phyloP scores from a whole-genome alignment of 371 early-diverging fungal species.

The Dipsacomyces acuminosporus region DNA sequence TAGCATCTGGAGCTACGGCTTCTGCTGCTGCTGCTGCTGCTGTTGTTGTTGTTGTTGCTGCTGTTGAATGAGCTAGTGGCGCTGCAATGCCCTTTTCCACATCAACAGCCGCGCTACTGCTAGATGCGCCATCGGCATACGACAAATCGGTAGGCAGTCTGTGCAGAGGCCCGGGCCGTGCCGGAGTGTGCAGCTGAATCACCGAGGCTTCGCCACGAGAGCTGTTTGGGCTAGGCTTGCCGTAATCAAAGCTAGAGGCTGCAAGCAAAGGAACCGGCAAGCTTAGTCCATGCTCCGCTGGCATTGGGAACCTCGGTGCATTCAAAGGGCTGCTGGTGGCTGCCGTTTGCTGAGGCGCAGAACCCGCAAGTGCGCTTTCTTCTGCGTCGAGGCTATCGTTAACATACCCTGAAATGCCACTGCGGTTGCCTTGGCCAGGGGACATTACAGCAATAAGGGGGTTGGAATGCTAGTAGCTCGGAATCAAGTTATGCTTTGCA shows the following conservation, averaged over 20 bases:
- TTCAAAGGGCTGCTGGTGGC: conserved; percentile 8
- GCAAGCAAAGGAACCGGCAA: neutral
- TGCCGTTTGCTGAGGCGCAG: neutral
- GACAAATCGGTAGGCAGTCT: conserved; percentile 14
- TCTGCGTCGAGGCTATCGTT: conserved; percentile 23
- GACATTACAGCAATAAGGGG: neutral
- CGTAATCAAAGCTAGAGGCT: too few relatives aligned
- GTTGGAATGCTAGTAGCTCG: too few relatives aligned
- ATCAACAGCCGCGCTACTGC: neutral
- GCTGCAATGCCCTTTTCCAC: conserved; percentile 6
- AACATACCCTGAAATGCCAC: neutral
- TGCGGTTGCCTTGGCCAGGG: neutral
- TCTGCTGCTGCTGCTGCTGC: conserved; percentile 16
- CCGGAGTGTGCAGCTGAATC: conserved; percentile 10
- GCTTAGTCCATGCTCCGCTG: conserved; percentile 10
- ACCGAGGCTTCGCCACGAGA: neutral
- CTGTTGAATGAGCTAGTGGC: neutral
- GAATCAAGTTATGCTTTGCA: too few relatives aligned
- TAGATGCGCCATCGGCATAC: neutral
- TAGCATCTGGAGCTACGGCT: conserved; percentile 14
- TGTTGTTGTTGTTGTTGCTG: conserved; percentile 14
- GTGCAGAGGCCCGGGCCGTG: conserved; percentile 16
- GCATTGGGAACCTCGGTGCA: conserved; percentile 20
- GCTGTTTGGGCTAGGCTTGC: conserved; percentile 19
- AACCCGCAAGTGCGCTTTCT: conserved; percentile 25